These are phyloP conservation scores for Aspergillus panamensis DNA, from an alignment of 495 filamentous ascomycete genomes.

Conservation along the genomic window DNA sequence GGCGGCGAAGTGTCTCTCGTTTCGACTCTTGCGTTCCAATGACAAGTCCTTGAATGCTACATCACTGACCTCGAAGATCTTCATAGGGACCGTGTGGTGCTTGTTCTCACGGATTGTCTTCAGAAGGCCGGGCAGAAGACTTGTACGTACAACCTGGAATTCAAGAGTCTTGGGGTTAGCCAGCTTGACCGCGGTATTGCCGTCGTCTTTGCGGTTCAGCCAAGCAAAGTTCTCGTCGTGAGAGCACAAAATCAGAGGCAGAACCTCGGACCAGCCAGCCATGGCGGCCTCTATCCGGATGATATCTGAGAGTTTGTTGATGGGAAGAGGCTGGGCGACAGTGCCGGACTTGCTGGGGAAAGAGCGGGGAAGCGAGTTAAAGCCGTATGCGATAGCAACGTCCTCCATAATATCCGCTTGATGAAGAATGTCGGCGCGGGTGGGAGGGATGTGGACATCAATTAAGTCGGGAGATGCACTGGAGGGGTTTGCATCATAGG, in stretches of 20 bases:
- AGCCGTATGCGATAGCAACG: conserved; percentile 90
- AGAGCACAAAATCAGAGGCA: conserved; percentile 95
- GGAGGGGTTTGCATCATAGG: conserved; percentile 71
- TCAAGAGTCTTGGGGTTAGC: conserved; percentile 95
- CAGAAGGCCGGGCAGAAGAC: conserved; percentile 80
- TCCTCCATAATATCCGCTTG: conserved; percentile 99
- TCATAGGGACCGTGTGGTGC: conserved; percentile 80
- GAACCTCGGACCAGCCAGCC: conserved; percentile 93
- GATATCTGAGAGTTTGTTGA: conserved; percentile 95
- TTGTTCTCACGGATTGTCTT: conserved; percentile 97
- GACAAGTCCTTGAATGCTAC: conserved; percentile 81
- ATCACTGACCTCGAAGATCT: conserved; percentile 90
- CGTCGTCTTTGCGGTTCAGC: conserved; percentile 89
- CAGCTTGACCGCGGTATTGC: conserved; percentile 77
- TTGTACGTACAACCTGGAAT: conserved; percentile 94
- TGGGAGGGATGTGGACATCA: conserved; percentile 79
- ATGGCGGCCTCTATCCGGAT: conserved; percentile 86
- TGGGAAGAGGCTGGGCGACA: conserved; percentile 77
- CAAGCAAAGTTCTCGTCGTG: conserved; percentile 98
- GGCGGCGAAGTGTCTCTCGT: conserved; percentile 93
- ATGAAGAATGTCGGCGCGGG: conserved; percentile 90
- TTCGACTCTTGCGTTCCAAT: conserved; percentile 77
- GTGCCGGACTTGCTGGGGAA: conserved; percentile 81
- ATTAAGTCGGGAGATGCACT: conserved; percentile 58
- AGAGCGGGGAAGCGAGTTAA: conserved; percentile 83